phyloP scores from a whole-genome alignment of 2,329 filamentous ascomycete genomes.

The Talaromyces amestolkiae region DNA sequence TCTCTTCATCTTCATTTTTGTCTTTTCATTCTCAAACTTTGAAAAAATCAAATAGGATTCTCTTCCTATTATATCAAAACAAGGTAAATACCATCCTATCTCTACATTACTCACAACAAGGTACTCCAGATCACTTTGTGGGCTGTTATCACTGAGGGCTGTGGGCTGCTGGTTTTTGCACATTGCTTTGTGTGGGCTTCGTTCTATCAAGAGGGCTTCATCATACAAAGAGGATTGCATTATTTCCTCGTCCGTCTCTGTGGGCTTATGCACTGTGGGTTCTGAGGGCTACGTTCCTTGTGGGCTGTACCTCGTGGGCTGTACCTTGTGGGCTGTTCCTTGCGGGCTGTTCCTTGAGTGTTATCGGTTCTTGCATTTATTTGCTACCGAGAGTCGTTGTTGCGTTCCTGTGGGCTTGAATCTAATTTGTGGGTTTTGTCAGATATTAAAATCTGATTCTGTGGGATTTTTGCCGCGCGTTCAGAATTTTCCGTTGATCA shows the following conservation, averaged over 20 bases:
- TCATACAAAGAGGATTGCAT: conserved; percentile 40
- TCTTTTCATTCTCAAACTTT: neutral
- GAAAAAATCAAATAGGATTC: neutral
- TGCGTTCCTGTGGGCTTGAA: conserved; percentile 30
- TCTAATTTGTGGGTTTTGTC: conserved; percentile 22
- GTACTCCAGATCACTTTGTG: conserved; percentile 20
- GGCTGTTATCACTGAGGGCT: conserved; percentile 37
- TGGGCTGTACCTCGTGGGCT: conserved; percentile 27
- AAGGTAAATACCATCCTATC: conserved; percentile 14
- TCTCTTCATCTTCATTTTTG: neutral
- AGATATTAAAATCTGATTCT: conserved; percentile 19
- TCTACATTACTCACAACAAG: conserved; percentile 6
- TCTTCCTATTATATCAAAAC: neutral
- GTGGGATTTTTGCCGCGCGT: conserved; percentile 20
- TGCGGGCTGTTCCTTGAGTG: conserved; percentile 27
- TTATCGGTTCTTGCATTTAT: conserved; percentile 18
- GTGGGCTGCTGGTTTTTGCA: conserved; percentile 41
- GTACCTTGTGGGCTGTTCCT: conserved; percentile 29
- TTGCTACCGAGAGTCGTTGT: conserved; percentile 31
- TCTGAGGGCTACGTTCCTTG: conserved; percentile 40
- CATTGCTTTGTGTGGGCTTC: conserved; percentile 43
- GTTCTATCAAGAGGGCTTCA: conserved; percentile 38
- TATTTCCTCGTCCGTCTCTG: conserved; percentile 42
- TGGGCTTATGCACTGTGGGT: conserved; percentile 45
- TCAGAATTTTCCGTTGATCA: conserved; percentile 6